Conservation (phyloP, 2,329 filamentous ascomycete species). For the Aspergillus phoenicis region DNA sequence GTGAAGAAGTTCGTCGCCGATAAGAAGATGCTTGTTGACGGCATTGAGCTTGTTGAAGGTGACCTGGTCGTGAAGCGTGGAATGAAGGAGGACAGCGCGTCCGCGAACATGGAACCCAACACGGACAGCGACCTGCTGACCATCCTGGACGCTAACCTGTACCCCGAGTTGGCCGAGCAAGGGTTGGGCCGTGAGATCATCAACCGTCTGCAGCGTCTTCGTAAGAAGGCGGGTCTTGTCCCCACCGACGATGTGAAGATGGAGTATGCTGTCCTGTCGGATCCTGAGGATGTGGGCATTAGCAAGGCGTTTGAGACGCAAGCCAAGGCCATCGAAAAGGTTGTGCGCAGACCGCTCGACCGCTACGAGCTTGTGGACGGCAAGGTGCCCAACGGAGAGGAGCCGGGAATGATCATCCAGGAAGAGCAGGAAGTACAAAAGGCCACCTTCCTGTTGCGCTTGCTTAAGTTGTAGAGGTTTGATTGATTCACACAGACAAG, state of each 20-base stretch:
- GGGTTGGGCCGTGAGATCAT: slow-evolving; percentile 90
- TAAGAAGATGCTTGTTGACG: slow-evolving; percentile 78
- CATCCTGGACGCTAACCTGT: slow-evolving; percentile 79
- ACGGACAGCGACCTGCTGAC: slow-evolving; percentile 88
- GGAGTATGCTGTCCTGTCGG: slow-evolving; percentile 80
- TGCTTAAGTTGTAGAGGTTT: slow-evolving; percentile 67
- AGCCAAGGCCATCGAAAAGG: slow-evolving; percentile 70
- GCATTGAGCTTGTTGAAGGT: slow-evolving; percentile 77
- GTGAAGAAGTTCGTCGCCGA: slow-evolving; percentile 76
- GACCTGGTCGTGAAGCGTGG: slow-evolving; percentile 83
- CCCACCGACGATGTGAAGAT: slow-evolving; percentile 94
- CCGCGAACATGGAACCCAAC: slow-evolving; percentile 79
- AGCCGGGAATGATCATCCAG: slow-evolving; percentile 69
- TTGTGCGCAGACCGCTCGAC: slow-evolving; percentile 74
- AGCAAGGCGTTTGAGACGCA: slow-evolving; percentile 71
- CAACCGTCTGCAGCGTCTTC: slow-evolving; percentile 85
- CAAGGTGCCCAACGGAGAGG: slow-evolving; percentile 54
- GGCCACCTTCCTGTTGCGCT: slow-evolving; percentile 74
- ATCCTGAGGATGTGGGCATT: slow-evolving; percentile 76
- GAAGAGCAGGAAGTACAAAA: slow-evolving; percentile 86
- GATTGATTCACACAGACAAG: slow-evolving; percentile 4
- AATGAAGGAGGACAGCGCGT: slow-evolving; percentile 70
- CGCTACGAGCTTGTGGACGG: slow-evolving; percentile 65
- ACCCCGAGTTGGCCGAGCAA: slow-evolving; percentile 84
- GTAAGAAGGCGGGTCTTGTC: slow-evolving; percentile 89